Conservation (phyloP, 139 green algal genomes). For the Chlamydomonas applanata region DNA sequence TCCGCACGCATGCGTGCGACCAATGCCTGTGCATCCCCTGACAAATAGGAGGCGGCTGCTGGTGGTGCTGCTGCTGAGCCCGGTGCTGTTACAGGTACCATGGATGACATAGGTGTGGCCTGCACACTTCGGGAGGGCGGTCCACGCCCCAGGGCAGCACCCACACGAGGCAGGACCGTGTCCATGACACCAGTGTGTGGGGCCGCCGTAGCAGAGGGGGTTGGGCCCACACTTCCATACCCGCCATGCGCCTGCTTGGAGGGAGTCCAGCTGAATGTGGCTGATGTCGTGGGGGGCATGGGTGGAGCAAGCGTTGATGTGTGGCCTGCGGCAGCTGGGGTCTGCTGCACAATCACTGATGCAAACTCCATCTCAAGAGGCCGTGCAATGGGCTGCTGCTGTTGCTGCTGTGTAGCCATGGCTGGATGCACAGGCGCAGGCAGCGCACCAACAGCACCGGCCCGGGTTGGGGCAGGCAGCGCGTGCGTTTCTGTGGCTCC, state of each 20-base stretch:
- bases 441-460: neutral
- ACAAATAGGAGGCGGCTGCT: neutral
- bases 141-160: neutral
- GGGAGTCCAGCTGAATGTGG: neutral
- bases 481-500: neutral
- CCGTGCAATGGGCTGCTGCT: neutral
- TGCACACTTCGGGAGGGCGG: neutral
- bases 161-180: neutral
- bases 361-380: slow-evolving; percentile 18
- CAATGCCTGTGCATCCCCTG: neutral
- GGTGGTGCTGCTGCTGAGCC: neutral
- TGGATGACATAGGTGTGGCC: neutral
- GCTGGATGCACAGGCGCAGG: neutral
- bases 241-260: neutral
- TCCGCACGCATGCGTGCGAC: slow-evolving; percentile 1
- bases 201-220: neutral
- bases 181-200: neutral
- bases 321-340: neutral
- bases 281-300: neutral
- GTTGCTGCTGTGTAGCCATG: neutral
- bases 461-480: neutral
- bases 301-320: neutral
- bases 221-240: neutral
- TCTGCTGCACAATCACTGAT: neutral
- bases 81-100: neutral